These are phyloP conservation scores for Chlorella sp. DNA, from an alignment of 139 green algal genomes.

Conservation along the genomic window DNA sequence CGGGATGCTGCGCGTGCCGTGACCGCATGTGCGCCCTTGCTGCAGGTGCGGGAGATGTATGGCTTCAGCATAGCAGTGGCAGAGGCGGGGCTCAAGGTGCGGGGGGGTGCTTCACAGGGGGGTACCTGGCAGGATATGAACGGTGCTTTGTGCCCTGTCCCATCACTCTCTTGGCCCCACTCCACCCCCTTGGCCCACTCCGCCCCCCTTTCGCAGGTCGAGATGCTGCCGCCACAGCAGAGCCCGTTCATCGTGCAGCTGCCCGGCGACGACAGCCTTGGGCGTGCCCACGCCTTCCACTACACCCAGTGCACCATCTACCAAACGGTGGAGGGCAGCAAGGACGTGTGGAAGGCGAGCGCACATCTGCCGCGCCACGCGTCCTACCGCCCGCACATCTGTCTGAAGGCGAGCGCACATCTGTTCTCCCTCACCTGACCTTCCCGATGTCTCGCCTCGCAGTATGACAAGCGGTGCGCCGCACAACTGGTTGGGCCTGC, in stretches of 20 bases:
- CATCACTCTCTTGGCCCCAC: too few species aligned
- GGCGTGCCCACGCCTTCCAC: slow-evolving; percentile 76
- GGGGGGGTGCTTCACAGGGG: too few species aligned
- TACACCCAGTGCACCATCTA: slow-evolving; percentile 82
- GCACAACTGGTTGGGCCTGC: slow-evolving; percentile 35
- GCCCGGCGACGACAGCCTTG: slow-evolving; percentile 74
- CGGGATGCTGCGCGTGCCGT: neutral
- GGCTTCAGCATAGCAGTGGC: slow-evolving; percentile 62
- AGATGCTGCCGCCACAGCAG: too few species aligned
- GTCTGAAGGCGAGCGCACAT: too few species aligned
- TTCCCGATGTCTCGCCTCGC: too few species aligned
- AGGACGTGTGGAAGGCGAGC: slow-evolving; percentile 84
- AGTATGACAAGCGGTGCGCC: slow-evolving; percentile 76
- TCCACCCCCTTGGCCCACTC: too few species aligned
- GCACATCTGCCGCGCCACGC: too few species aligned
- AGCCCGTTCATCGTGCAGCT: slow-evolving; percentile 85
- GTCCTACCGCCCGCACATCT: too few species aligned
- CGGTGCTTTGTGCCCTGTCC: too few species aligned
- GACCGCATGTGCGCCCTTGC: slow-evolving; percentile 39
- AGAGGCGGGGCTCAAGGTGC: slow-evolving; percentile 43
- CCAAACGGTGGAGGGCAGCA: slow-evolving; percentile 38
- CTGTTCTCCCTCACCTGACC: too few species aligned
- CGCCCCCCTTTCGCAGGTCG: too few species aligned
- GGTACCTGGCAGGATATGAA: too few species aligned
- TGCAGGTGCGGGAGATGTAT: slow-evolving; percentile 90